Evolutionary conservation across 2,329 filamentous ascomycete genomes (phyloP).

Genomic region (Colletotrichum musae): DNA sequence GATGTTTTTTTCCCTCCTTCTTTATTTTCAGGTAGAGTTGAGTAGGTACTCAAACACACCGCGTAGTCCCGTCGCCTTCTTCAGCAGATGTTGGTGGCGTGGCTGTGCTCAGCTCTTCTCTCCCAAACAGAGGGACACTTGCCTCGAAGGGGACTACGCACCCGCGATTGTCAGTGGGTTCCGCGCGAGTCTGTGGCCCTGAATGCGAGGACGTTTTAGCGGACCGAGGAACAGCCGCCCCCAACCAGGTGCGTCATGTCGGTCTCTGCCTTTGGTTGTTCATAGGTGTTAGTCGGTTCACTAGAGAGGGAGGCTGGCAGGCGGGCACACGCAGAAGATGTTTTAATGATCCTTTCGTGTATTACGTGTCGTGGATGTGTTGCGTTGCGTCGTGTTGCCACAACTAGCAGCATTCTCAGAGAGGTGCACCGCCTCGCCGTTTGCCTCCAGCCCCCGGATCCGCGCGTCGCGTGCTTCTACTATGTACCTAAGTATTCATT

Average conservation of each 20-base stretch:
- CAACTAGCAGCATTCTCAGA: slow-evolving; percentile 9
- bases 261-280: background rate
- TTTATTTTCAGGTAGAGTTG: background rate
- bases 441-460: slow-evolving; percentile 2
- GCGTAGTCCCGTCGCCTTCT: slow-evolving; percentile 6
- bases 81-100: slow-evolving; percentile 26
- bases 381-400: background rate
- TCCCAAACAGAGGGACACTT: slow-evolving; percentile 4
- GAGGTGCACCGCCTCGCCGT: slow-evolving; percentile 5
- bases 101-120: slow-evolving; percentile 29
- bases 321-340: background rate
- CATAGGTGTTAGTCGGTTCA: background rate
- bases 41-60: background rate
- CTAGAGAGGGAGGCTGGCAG: too few species aligned
- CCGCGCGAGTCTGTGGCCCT: slow-evolving; percentile 27
- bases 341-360: background rate
- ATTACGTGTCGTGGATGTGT: slow-evolving; percentile 19
- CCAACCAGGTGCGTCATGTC: background rate
- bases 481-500: too few species aligned
- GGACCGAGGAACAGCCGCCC: too few species aligned
- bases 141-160: slow-evolving; percentile 23
- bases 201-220: slow-evolving; percentile 23
- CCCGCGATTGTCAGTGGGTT: slow-evolving; percentile 20
- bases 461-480: slow-evolving; percentile 9
- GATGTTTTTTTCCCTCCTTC: background rate